phyloP scores from a whole-genome alignment of 805 yeast genomes.

The Nakazawaea siamensis region DNA sequence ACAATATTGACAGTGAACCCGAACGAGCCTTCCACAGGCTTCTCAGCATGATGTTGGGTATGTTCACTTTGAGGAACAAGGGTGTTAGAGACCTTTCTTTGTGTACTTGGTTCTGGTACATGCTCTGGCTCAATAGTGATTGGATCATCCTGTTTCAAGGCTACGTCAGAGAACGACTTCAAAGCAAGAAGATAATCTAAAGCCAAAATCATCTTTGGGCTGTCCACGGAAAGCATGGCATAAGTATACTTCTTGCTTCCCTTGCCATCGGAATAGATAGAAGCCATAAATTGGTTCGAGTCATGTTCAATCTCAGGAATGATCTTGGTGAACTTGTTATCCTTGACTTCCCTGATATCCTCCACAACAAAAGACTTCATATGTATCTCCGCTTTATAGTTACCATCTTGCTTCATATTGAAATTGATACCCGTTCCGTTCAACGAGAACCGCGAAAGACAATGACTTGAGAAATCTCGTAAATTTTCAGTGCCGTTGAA shows the following conservation, averaged over 20 bases:
- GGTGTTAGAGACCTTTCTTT: too few species aligned
- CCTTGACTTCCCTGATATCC: slow-evolving; percentile 57
- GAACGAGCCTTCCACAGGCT: slow-evolving; percentile 14
- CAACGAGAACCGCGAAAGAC: slow-evolving; percentile 51
- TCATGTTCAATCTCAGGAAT: slow-evolving; percentile 62
- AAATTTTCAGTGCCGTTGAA: slow-evolving; percentile 41
- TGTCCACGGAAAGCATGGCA: slow-evolving; percentile 59
- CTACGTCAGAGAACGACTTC: slow-evolving; percentile 53
- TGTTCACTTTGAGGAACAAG: background rate
- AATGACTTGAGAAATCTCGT: slow-evolving; percentile 26
- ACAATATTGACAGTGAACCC: slow-evolving; percentile 62
- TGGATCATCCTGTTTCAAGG: slow-evolving; percentile 19
- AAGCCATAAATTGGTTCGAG: slow-evolving; percentile 64
- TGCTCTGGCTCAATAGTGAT: background rate
- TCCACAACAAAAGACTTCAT: slow-evolving; percentile 68
- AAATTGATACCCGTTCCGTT: slow-evolving; percentile 48
- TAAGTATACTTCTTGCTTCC: slow-evolving; percentile 33
- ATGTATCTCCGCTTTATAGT: slow-evolving; percentile 50
- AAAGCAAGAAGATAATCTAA: slow-evolving; percentile 79
- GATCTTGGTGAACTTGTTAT: slow-evolving; percentile 70
- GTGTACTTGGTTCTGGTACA: background rate
- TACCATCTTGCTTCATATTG: slow-evolving; percentile 42
- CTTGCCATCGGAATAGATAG: slow-evolving; percentile 34
- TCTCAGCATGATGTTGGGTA: background rate
- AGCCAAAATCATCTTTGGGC: slow-evolving; percentile 75